phyloP scores from a whole-genome alignment of 2,329 filamentous ascomycete genomes.

The Fusarium buharicum region DNA sequence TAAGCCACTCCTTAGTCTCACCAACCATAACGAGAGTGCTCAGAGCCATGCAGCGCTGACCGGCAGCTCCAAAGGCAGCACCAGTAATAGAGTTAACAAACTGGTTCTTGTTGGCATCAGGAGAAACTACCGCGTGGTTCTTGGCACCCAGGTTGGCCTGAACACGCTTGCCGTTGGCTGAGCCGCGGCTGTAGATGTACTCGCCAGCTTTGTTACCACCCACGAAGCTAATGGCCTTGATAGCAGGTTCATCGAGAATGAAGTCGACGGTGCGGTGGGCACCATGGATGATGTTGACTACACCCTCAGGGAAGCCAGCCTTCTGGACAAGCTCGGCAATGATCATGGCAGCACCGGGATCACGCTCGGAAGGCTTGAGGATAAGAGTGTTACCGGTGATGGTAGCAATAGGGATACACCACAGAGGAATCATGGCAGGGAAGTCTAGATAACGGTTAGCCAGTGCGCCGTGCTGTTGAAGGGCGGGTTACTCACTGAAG shows the following conservation, averaged over 20 bases:
- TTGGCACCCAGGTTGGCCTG: conserved; percentile 90
- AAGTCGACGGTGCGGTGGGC: conserved; percentile 85
- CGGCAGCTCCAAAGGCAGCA: conserved; percentile 85
- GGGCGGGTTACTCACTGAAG: conserved; percentile 71
- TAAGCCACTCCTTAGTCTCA: conserved; percentile 84
- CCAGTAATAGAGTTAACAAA: conserved; percentile 86
- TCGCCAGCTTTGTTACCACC: conserved; percentile 89
- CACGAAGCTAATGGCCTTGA: conserved; percentile 89
- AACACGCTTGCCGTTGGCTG: conserved; percentile 86
- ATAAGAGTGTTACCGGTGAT: conserved; percentile 86
- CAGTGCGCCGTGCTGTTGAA: neutral
- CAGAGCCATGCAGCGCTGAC: conserved; percentile 87
- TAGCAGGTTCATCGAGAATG: conserved; percentile 83
- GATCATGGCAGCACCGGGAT: conserved; percentile 87
- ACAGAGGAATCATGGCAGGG: conserved; percentile 92
- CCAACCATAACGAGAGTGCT: conserved; percentile 86
- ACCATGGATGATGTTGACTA: conserved; percentile 85
- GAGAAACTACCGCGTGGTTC: conserved; percentile 86
- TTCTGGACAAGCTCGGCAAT: conserved; percentile 81
- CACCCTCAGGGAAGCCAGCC: conserved; percentile 83
- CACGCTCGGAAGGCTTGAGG: conserved; percentile 87
- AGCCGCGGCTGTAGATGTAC: conserved; percentile 83
- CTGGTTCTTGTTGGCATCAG: conserved; percentile 91
- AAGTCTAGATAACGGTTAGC: conserved; percentile 69
- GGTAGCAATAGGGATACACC: conserved; percentile 86